These are phyloP conservation scores for Inga leiocalycina DNA, from an alignment of 306 rosid species.

Conservation along the genomic window DNA sequence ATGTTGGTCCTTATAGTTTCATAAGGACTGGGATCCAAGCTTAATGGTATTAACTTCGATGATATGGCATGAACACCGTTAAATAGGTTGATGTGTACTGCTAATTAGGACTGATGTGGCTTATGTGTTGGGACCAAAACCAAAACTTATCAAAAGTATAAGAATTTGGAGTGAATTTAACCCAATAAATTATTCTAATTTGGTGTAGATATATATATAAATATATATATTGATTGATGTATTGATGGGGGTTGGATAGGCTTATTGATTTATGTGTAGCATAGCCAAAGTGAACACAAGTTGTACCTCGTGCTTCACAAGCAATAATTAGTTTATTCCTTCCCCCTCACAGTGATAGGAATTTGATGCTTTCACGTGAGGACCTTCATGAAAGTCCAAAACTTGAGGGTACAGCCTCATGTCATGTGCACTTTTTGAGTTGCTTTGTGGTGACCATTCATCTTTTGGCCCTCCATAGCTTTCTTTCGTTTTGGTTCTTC, in stretches of 20 bases:
- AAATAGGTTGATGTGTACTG: too few species aligned
- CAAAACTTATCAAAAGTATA: too few species aligned
- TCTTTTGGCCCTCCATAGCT: not conserved
- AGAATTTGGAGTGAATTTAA: too few species aligned
- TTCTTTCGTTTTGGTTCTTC: not conserved
- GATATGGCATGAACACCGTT: too few species aligned
- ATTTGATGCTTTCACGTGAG: not conserved
- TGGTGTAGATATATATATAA: too few species aligned
- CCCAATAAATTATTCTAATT: too few species aligned
- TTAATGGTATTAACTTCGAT: too few species aligned
- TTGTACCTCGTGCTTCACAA: not conserved
- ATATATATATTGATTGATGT: not conserved
- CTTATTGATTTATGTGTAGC: not conserved
- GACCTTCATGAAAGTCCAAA: not conserved
- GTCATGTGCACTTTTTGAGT: not conserved
- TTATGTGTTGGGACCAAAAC: too few species aligned
- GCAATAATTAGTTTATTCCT: not conserved
- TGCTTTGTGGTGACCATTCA: not conserved
- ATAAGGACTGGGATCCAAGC: too few species aligned
- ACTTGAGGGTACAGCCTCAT: not conserved
- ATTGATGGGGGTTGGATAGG: not conserved
- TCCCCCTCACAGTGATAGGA: not conserved
- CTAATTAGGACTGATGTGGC: too few species aligned
- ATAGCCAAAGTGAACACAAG: not conserved
- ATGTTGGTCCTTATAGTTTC: too few species aligned